Percentiles rank a stretch among this genome's conserved stretches.
phyloP scores from a whole-genome alignment of 805 yeast species.

The Monosporozyma siamensis region DNA sequence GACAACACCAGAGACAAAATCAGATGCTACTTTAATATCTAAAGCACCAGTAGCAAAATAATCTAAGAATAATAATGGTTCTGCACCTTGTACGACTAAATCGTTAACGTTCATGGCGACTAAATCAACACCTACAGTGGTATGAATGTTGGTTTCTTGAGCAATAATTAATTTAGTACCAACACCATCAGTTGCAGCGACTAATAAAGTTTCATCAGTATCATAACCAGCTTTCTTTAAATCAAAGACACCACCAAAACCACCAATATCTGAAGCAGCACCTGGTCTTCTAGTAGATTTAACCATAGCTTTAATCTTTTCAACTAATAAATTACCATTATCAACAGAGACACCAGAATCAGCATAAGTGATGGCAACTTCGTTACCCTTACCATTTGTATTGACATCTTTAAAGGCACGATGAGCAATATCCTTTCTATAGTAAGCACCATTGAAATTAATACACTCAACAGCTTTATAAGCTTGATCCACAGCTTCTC shows the following conservation, averaged over 20 bases:
- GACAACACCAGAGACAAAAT: constrained; percentile 91
- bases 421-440: constrained; percentile 91
- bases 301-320: constrained; percentile 81
- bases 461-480: constrained; percentile 77
- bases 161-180: constrained; percentile 96
- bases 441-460: constrained; percentile 64
- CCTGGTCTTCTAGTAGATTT: constrained; percentile 91
- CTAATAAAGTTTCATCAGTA: constrained; percentile 68
- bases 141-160: constrained; percentile 77
- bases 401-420: constrained; percentile 86
- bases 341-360: constrained; percentile 97
- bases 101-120: constrained; percentile 99
- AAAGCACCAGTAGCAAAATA: constrained; percentile 93
- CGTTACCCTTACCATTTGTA: constrained; percentile 15
- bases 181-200: constrained; percentile 98
- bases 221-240: constrained; percentile 76
- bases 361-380: constrained; percentile 63
- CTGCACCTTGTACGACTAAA: constrained; percentile 97
- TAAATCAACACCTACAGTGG: constrained; percentile 97
- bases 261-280: constrained; percentile 97
- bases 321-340: constrained; percentile 83
- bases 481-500: constrained; percentile 77
- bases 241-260: constrained; percentile 96
- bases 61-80: constrained; percentile 89
- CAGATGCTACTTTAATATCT: constrained; percentile 74